Percentiles rank a stretch among this genome's conserved stretches.
Evolutionary conservation across 2,329 filamentous ascomycete genomes (phyloP).

Genomic region (Fusarium palustre): DNA sequence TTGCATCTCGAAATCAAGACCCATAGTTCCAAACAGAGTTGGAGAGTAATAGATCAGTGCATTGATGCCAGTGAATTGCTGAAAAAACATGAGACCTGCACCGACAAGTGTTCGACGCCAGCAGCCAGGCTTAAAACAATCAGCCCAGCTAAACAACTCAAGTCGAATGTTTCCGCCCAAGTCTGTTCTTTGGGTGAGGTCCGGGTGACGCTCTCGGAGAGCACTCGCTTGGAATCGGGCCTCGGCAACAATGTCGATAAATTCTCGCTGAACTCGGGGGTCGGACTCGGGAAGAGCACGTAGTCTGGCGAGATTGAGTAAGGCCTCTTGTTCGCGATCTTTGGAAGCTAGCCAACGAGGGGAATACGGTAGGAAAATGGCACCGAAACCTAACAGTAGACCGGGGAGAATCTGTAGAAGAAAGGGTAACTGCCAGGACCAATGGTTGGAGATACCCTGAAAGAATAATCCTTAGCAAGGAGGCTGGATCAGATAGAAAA

Average conservation of each 20-base stretch:
- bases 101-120: slow-evolving; percentile 61
- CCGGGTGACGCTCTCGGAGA: slow-evolving; percentile 50
- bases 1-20: slow-evolving; percentile 54
- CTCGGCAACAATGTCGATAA: slow-evolving; percentile 46
- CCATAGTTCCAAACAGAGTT: slow-evolving; percentile 67
- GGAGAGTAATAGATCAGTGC: slow-evolving; percentile 69
- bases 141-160: slow-evolving; percentile 61
- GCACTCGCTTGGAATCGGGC: slow-evolving; percentile 42
- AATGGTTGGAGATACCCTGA: slow-evolving; percentile 38
- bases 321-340: slow-evolving; percentile 44
- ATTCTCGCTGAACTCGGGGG: slow-evolving; percentile 40
- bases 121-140: slow-evolving; percentile 63
- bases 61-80: slow-evolving; percentile 56
- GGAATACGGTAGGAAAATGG: slow-evolving; percentile 45
- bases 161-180: slow-evolving; percentile 54
- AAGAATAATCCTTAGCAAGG: too few relatives aligned
- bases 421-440: slow-evolving; percentile 49
- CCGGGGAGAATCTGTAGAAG: slow-evolving; percentile 48
- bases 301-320: slow-evolving; percentile 40
- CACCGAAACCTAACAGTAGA: slow-evolving; percentile 42
- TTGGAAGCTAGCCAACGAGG: slow-evolving; percentile 47
- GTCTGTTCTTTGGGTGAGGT: slow-evolving; percentile 51
- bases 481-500: accelerated
- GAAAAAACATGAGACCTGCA: slow-evolving; percentile 67
- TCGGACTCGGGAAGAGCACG: slow-evolving; percentile 41